Conservation (phyloP, 257 asterid species). For the Nicotiana paniculata region DNA sequence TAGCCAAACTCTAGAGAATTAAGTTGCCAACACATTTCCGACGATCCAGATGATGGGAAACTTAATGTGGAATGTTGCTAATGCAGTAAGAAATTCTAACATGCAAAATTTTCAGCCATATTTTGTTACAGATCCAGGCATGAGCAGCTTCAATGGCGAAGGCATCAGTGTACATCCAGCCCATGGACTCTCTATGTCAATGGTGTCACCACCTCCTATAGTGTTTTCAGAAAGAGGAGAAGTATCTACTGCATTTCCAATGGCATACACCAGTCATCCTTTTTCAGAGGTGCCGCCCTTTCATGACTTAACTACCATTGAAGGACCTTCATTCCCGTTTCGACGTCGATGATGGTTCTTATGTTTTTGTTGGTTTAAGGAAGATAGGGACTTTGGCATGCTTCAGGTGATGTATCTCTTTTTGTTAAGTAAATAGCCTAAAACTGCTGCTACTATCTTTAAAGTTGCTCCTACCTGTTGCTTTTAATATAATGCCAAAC, state of each 20-base stretch:
- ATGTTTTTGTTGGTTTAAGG: too few species aligned
- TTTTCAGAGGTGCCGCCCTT: neutral
- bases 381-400: too few species aligned
- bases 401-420: too few species aligned
- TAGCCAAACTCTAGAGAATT: neutral
- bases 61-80: neutral
- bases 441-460: too few species aligned
- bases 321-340: neutral
- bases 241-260: neutral
- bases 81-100: neutral
- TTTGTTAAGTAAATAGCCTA: too few species aligned
- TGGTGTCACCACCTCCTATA: neutral
- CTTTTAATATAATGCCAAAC: too few species aligned
- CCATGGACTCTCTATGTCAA: neutral
- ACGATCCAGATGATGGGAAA: neutral
- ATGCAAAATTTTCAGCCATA: neutral
- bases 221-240: neutral
- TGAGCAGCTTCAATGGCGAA: neutral
- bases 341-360: neutral
- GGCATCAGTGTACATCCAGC: too few species aligned
- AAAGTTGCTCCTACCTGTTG: too few species aligned
- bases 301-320: neutral
- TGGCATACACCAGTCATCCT: neutral
- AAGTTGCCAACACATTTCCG: neutral
- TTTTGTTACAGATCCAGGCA: neutral